Base-by-base conservation (phyloP, 176 grass and related monocot genomes). In the Cenchrus americanus region DNA sequence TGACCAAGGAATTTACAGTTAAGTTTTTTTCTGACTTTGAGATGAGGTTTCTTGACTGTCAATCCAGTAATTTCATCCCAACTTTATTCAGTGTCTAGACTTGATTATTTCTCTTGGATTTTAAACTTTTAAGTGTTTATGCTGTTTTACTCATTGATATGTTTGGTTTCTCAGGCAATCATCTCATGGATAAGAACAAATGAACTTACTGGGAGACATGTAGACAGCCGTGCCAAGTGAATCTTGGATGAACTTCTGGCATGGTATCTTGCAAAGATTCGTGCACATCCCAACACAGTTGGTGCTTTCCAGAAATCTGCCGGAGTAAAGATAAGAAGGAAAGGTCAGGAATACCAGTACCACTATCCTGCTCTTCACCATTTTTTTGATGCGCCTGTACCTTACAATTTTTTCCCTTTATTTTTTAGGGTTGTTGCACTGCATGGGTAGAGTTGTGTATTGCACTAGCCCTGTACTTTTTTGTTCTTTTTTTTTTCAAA, bases 261-360 rank as follows among this genome's bases (percentile, higher is more conserved):
- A 89, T 75, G 97, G 97, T 24, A 94, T 87, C 88, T 99, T 99
- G 93, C 97, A 99, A 70, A 99, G 70, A 82, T 99, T 94, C 6
- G 91, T 99, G 86, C 97, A 99, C 93, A 96, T 96, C 77, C 97
- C 97, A 73, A 99, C 86, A 82, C 97, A 99, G 34, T 87, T 88
- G 32, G 97, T 96, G 89, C 89, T 99, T 87, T 99, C 97, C 71
- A 99, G 82, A 84, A 99, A 96, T 87, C 97, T 99, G 66, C 62
- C 62, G 73, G 66, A 80, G 64, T 42, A 89, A 92, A 66, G 12
- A 72, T 52, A 71, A 37, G 73, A 68, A 88, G 53, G 44, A 55
- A 79, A 73, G 8, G 69, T 70, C n/a, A 88, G 74, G 22, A 48
- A n/a, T 27, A 79, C 10, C 40, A 5, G 15, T n/a, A 82, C 37